Evolutionary conservation across 139 green algal genomes (phyloP), one percentile per base, ranked within the genome.

Genomic region (Chlorella sp.): DNA sequence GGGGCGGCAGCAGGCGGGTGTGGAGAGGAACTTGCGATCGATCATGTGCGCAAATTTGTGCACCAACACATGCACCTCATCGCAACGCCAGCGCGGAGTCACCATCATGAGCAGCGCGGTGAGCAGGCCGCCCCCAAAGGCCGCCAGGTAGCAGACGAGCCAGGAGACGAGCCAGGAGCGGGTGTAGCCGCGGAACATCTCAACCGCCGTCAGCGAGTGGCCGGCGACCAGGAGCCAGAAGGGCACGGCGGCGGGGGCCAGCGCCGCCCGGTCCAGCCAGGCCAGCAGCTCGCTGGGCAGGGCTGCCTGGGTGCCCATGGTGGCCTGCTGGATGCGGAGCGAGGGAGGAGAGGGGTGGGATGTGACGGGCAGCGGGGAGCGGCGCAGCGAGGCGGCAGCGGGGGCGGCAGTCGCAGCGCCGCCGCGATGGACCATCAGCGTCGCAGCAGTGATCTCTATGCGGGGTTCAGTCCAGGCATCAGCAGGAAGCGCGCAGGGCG

Each of bases 91-190:
- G 28, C 36, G 6, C 14, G 14, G 8, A 22, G 62, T 3, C 46
- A 88, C 87, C 86, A 89, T 87, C 20, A 94, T 58, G 2, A 94
- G 69, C 6, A 93, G 19, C 0, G 87, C 82, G 9, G 86, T 84
- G 0, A 92, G 16, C 3, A 87, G 72, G 44, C 90, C 90, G 11
- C 90, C 90, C 11, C 89, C 90, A 80, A 92, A 93, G 0, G 86
- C 89, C 19, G 81, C 84, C 7, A 88, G 19, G 38, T 89, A 84
- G 19, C 83, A 84, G 3, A 92, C 44, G 87, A 76, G 56, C 34
- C 38, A 82, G 69, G 32, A 48, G 36, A 85, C 51, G 11, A 85
- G 69, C 68, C 68, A 85, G 69, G 40, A 65, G 24, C 32, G 68
- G 4, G 44, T 46, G 30, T 56, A 34, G 19, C 48, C 51, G n/a